Conservation (phyloP, 2,329 filamentous ascomycete species). For the Ophiostoma tasmaniense region DNA sequence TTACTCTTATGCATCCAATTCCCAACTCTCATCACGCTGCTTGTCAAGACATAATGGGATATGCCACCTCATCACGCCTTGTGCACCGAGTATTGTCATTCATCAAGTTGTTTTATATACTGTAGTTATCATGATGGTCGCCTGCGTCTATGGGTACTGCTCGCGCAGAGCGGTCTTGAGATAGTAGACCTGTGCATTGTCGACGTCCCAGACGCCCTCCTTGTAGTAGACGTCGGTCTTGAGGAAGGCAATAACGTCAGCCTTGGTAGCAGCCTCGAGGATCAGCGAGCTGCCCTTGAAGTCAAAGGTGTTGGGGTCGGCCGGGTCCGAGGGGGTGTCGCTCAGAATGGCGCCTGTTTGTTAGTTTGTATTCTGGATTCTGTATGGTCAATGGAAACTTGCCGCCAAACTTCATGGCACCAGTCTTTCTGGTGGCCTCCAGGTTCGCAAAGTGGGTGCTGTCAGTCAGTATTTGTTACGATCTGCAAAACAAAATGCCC, state of each 20-base stretch:
- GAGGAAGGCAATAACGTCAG: slow-evolving; percentile 59
- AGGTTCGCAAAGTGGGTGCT: slow-evolving; percentile 50
- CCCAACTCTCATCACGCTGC: background rate
- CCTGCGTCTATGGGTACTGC: slow-evolving; percentile 14
- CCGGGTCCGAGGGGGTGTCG: slow-evolving; percentile 52
- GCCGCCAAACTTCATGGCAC: slow-evolving; percentile 58
- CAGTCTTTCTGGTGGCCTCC: slow-evolving; percentile 42
- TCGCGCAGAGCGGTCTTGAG: slow-evolving; percentile 27
- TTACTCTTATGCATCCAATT: too few relatives aligned
- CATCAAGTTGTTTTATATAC: too few relatives aligned
- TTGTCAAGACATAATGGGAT: background rate
- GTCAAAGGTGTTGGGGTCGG: slow-evolving; percentile 49
- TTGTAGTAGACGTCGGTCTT: slow-evolving; percentile 64
- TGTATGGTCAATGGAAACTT: slow-evolving; percentile 23
- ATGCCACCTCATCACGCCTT: too few relatives aligned
- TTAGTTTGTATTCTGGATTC: background rate
- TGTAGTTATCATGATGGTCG: background rate
- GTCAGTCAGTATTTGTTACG: background rate
- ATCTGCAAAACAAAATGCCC: slow-evolving; percentile 20
- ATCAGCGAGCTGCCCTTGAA: slow-evolving; percentile 70
- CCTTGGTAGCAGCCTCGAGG: slow-evolving; percentile 54
- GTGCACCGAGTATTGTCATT: too few relatives aligned
- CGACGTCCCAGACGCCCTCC: slow-evolving; percentile 71
- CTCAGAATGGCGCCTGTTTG: slow-evolving; percentile 57
- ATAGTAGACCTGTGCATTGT: slow-evolving; percentile 42